These are phyloP conservation scores for Magnaporthales sp. DNA, from an alignment of 2,329 filamentous ascomycete species.

Conservation along the genomic window DNA sequence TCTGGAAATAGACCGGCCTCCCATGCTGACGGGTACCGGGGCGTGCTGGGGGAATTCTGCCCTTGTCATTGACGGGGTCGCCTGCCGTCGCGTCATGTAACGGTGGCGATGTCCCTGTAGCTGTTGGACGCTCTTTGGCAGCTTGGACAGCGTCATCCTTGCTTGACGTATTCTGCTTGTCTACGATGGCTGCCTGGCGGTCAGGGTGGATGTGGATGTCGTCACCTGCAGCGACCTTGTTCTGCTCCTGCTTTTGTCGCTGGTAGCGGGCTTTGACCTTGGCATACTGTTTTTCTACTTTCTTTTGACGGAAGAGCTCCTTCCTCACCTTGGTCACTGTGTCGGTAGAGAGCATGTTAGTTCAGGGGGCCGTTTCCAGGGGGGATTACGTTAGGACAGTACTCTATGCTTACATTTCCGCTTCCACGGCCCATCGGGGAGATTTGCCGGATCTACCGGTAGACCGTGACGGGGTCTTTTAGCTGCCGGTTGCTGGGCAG, in stretches of 20 bases:
- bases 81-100: neutral
- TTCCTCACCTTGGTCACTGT: slow-evolving; percentile 60
- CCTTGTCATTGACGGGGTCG: neutral
- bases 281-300: slow-evolving; percentile 85
- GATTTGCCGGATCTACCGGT: slow-evolving; percentile 76
- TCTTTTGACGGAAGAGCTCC: slow-evolving; percentile 81
- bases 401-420: slow-evolving; percentile 1
- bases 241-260: neutral
- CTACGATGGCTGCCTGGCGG: slow-evolving; percentile 21
- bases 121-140: neutral
- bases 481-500: slow-evolving; percentile 16
- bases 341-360: neutral
- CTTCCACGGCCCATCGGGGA: slow-evolving; percentile 40
- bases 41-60: neutral
- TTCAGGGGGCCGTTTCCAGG: neutral
- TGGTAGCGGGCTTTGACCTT: slow-evolving; percentile 62
- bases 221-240: neutral
- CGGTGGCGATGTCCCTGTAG: neutral
- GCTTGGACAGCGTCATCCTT: neutral
- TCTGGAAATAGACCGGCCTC: slow-evolving; percentile 54
- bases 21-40: slow-evolving; percentile 12
- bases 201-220: slow-evolving; percentile 27
- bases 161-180: neutral
- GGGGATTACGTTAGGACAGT: too few species aligned
- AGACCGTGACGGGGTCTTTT: slow-evolving; percentile 62